Base-by-base conservation (phyloP, 2,329 filamentous ascomycete genomes). In the Colletotrichum nymphaeae region DNA sequence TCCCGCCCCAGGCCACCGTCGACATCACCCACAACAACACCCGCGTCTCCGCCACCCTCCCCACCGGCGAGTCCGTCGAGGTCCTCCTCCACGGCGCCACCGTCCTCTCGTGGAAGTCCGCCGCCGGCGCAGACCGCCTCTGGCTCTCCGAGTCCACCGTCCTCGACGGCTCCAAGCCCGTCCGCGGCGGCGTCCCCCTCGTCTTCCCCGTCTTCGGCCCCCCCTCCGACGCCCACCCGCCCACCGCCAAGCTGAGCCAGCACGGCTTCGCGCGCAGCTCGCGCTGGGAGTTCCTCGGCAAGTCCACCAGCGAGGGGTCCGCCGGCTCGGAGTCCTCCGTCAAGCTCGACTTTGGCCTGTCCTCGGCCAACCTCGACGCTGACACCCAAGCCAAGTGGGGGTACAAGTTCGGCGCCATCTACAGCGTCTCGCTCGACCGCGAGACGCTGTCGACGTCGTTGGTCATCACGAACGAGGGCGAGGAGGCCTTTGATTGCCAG, bases 161-260 rank as follows among this genome's bases (percentile, higher is more conserved):
- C 79, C 87, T 98, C 69, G 95, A 98, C 80, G 96, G 97, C 65
- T 92, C 89, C 77, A 98, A 97, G 87, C 89, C 96, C 28, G 95
- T 98, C 65, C 90, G 97, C 75, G 97, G 97, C 69, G 96, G 96
- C 16, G 94, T 98, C 78, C 96, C 96, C 5, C 85, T 98, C 64
- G 95, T 98, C 46, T 98, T 98, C 81, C 96, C 96, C 9, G 95
- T 95, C 81, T 99, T 99, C 81, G 97, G 97, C 35, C 93, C 93
- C 53, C 91, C 93, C 14, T 92, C 94, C 65, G 88, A 92, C 76
- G 67, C 67, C 28, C 92, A 95, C 82, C 91, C 93, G 76, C 88
- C 93, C n/a, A 97, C 95, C 32, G 90, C 91, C 64, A 86, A 90
- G 76, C 93, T 99, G 30, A 93, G 95, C 4, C 95, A 98, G 85